Evolutionary conservation across 352 stramenopile genomes (phyloP).

Genomic region (Pythium dissotocum): DNA sequence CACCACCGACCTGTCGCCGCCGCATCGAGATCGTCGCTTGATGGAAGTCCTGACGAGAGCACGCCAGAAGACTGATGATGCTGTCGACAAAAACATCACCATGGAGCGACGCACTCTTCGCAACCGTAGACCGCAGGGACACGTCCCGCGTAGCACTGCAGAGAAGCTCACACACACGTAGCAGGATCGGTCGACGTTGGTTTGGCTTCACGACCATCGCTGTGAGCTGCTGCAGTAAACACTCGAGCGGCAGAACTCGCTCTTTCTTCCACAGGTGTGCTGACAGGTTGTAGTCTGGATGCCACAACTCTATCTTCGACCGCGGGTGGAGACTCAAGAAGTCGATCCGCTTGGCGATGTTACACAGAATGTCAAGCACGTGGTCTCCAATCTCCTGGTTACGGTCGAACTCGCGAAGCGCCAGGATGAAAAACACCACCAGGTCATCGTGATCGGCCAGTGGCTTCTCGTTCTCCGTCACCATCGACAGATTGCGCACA

Average conservation of each 20-base stretch:
- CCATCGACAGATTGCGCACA: slow-evolving; percentile 73
- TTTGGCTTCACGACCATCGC: slow-evolving; percentile 40
- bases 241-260: slow-evolving; percentile 59
- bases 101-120: slow-evolving; percentile 44
- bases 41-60: slow-evolving; percentile 53
- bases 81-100: slow-evolving; percentile 49
- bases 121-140: slow-evolving; percentile 42
- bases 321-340: slow-evolving; percentile 63
- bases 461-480: slow-evolving; percentile 67
- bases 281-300: slow-evolving; percentile 58
- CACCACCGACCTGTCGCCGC: slow-evolving; percentile 16
- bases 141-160: slow-evolving; percentile 62
- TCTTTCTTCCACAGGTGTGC: slow-evolving; percentile 67
- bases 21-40: slow-evolving; percentile 28
- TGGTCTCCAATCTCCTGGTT: slow-evolving; percentile 63
- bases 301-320: slow-evolving; percentile 54
- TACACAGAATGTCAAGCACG: slow-evolving; percentile 74
- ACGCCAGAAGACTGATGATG: slow-evolving; percentile 52
- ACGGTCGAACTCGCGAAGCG: slow-evolving; percentile 41
- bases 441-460: slow-evolving; percentile 69
- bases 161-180: slow-evolving; percentile 64
- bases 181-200: slow-evolving; percentile 50
- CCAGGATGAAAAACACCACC: slow-evolving; percentile 63
- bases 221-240: slow-evolving; percentile 52
- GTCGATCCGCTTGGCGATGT: slow-evolving; percentile 69